A percentile compares a stretch with the other conserved stretches of the same genome.
These are phyloP conservation scores for Erodium texanum DNA, from an alignment of 441 rosid species.

Conservation along the genomic window DNA sequence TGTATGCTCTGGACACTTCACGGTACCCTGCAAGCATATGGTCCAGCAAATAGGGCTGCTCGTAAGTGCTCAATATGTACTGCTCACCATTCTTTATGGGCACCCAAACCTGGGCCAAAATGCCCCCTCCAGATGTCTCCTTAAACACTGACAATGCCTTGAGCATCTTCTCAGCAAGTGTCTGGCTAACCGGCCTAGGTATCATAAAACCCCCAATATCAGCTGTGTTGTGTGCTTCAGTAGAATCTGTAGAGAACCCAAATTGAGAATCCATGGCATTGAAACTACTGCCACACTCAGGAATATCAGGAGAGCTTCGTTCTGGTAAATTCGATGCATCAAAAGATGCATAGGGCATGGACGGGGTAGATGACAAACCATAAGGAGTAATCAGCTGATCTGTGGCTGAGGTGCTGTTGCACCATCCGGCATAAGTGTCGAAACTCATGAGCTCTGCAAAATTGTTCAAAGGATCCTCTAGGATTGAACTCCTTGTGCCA, in stretches of 20 bases:
- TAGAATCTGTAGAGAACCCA: no score
- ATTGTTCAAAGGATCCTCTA: slow-evolving; percentile 41
- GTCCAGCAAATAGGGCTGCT: slow-evolving; percentile 78
- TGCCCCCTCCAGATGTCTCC: slow-evolving; percentile 68
- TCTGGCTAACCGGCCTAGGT: slow-evolving; percentile 34
- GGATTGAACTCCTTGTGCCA: slow-evolving; percentile 24
- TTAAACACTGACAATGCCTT: slow-evolving; percentile 60
- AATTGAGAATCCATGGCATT: slow-evolving; percentile 21
- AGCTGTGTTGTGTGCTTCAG: no score
- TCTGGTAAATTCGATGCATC: slow-evolving; percentile 29
- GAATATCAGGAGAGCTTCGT: slow-evolving; percentile 25
- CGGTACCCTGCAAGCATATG: slow-evolving; percentile 74
- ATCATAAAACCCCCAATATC: slow-evolving; percentile 21
- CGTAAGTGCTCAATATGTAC: slow-evolving; percentile 51
- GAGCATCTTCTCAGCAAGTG: slow-evolving; percentile 79
- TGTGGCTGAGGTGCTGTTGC: slow-evolving; percentile 39
- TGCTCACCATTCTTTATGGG: slow-evolving; percentile 58
- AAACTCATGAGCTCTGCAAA: slow-evolving; percentile 53
- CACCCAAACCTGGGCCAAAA: slow-evolving; percentile 84
- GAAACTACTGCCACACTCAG: slow-evolving; percentile 21
- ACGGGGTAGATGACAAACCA: slow-evolving; percentile 31
- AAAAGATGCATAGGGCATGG: slow-evolving; percentile 28
- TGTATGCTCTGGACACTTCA: slow-evolving; percentile 63
- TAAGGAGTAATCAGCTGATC: slow-evolving; percentile 43
- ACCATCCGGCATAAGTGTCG: slow-evolving; percentile 56